Evolutionary conservation across 1,139 yeast species (phyloP), one percentile per base, ranked within the genome.

Genomic region (Kurtzmaniella quercitrusa): DNA sequence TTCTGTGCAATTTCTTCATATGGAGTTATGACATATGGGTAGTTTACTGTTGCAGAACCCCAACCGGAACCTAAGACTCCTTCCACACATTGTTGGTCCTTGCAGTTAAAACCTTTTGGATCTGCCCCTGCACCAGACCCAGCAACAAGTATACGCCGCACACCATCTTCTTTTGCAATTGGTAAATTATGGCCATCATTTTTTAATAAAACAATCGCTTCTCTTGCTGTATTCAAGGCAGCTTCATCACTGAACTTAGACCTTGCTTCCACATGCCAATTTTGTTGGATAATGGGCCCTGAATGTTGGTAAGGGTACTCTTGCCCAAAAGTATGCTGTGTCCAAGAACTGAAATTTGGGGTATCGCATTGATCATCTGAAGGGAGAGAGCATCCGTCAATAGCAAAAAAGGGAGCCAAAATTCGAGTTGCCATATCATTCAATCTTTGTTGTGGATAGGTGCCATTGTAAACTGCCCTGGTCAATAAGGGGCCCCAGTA

Each of bases 381-480:
- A 36, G 65, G 75, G 43, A 70, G 54, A 14, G 51, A 49, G 38
- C 65, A 51, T 14, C 57, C 45, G 21, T 68, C 73, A 39, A 70
- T 51, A 11, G 74, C 71, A 58, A 73, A 79, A 54, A 79, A 81
- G 0, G 85, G 77, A 0, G 82, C 83, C 51, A 81, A 59, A 31
- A 81, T 75, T 48, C 86, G 62, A 9, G 74, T 70, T 0, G 70
- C 85, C 87, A 81, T 81, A 54, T 81, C 86, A 56, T 79, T 75
- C 33, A 81, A 63, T 48, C 86, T 64, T 47, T 70, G 66, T 49
- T 76, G 79, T 1, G 83, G 76, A 8, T 81, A 59, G 0, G 86
- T 77, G 27, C 73, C 74, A 56, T 81, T 81, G 56, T 75, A 74
- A 8, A 80, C 70, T 1, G 83, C 75, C 44, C 75, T 59, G 0